These are phyloP conservation scores for Chaetomiaceae sp. DNA, from an alignment of 2,329 filamentous ascomycete genomes.

Conservation along the genomic window DNA sequence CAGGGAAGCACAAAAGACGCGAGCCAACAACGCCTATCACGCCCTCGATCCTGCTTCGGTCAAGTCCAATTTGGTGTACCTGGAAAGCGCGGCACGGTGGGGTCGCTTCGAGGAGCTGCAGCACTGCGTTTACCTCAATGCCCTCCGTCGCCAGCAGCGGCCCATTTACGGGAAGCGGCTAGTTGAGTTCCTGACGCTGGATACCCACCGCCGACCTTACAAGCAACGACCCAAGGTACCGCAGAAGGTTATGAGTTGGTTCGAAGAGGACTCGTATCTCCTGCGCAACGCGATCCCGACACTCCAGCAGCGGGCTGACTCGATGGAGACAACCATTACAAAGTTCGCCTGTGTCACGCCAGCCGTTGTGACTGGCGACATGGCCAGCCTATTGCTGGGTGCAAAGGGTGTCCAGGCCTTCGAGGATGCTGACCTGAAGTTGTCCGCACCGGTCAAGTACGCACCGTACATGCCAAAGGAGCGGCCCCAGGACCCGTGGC, in stretches of 20 bases:
- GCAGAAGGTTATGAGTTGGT: constrained; percentile 66
- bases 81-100: constrained; percentile 68
- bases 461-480: constrained; percentile 55
- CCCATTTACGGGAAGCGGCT: constrained; percentile 78
- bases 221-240: constrained; percentile 58
- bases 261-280: constrained; percentile 63
- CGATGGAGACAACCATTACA: constrained; percentile 69
- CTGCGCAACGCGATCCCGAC: constrained; percentile 68
- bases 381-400: constrained; percentile 65
- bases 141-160: constrained; percentile 70
- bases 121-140: constrained; percentile 75
- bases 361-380: constrained; percentile 75
- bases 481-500: constrained; percentile 72
- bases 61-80: constrained; percentile 63
- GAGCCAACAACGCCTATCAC: constrained; percentile 52
- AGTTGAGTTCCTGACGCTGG: constrained; percentile 68
- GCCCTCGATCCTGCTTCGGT: constrained; percentile 63
- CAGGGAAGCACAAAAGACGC: constrained; percentile 63
- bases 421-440: constrained; percentile 51
- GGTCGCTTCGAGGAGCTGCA: constrained; percentile 73
- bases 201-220: constrained; percentile 54
- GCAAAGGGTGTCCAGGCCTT: constrained; percentile 54
- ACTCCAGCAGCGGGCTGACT: constrained; percentile 65
- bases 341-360: constrained; percentile 93
- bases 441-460: constrained; percentile 53